Evolutionary conservation across 176 grass and related monocot species (phyloP).

Genomic region (Luzula sylvatica): DNA sequence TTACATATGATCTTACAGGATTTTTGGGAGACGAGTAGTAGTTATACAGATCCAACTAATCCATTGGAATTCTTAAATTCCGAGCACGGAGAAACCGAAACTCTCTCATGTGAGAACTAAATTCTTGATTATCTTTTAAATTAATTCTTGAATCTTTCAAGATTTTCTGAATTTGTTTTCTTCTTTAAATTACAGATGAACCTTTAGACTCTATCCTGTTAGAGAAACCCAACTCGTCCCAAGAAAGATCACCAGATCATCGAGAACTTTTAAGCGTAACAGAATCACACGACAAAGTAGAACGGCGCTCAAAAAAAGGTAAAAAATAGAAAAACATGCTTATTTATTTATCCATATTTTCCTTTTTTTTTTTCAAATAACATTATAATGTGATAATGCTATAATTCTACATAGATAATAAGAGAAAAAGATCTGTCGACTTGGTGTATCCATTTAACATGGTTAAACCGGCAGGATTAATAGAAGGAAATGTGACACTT

Average conservation of each 20-base stretch:
- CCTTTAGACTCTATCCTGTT: background rate
- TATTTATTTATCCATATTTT: background rate
- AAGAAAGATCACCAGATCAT: conserved; percentile 4
- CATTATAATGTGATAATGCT: background rate
- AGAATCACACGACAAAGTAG: conserved; percentile 3
- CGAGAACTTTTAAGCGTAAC: conserved; percentile 3
- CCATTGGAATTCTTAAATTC: conserved; percentile 28
- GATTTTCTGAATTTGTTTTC: background rate
- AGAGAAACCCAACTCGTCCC: conserved; percentile 9
- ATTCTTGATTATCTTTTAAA: background rate
- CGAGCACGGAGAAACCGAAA: conserved; percentile 25
- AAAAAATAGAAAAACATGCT: conserved; percentile 2
- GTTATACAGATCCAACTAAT: too few species aligned
- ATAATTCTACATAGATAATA: conserved; percentile 1
- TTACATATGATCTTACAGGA: conserved; percentile 28
- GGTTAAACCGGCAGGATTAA: conserved; percentile 57
- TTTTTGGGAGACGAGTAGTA: conserved; percentile 47
- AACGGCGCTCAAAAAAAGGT: background rate
- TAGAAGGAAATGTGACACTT: conserved; percentile 52
- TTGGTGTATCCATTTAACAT: conserved; percentile 62
- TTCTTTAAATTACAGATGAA: conserved; percentile 14
- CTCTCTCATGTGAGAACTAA: conserved; percentile 43
- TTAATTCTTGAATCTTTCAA: conserved; percentile 7
- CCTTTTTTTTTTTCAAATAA: background rate
- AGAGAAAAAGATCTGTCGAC: conserved; percentile 13